Evolutionary conservation across 148 eudicot species (phyloP).

Genomic region (Arbutus unedo): DNA sequence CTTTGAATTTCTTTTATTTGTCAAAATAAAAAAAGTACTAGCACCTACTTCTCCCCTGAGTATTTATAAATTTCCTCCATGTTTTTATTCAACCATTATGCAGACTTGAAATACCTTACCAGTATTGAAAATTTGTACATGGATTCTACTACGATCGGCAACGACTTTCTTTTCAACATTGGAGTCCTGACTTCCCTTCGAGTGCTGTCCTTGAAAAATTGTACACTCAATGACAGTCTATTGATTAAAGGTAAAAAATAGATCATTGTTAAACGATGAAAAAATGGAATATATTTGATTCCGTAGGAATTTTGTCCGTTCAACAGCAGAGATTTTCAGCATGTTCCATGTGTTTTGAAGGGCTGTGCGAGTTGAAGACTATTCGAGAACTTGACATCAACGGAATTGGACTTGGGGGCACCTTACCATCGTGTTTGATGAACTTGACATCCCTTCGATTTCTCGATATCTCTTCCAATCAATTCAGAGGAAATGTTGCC

Average conservation of each 20-base stretch:
- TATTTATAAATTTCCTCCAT: no score
- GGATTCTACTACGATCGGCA: background rate
- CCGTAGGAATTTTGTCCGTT: no score
- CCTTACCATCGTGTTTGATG: background rate
- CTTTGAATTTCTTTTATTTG: no score
- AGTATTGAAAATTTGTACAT: no score
- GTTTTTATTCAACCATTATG: background rate
- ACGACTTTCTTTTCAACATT: background rate
- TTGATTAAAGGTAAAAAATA: no score
- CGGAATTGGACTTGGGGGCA: background rate
- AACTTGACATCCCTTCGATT: background rate
- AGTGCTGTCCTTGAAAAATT: background rate
- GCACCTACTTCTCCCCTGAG: no score
- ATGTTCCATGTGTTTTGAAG: background rate
- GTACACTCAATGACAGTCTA: no score
- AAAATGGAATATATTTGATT: no score
- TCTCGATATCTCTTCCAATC: background rate
- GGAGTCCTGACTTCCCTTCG: no score
- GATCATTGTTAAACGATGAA: no score
- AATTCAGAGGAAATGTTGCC: background rate
- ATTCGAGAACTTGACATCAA: background rate
- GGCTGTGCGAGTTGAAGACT: background rate
- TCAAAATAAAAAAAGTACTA: no score
- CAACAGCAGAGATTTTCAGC: background rate
- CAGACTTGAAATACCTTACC: no score